Evolutionary conservation across 2,329 filamentous ascomycete genomes (phyloP).

Genomic region (Ascochyta clinopodiicola): DNA sequence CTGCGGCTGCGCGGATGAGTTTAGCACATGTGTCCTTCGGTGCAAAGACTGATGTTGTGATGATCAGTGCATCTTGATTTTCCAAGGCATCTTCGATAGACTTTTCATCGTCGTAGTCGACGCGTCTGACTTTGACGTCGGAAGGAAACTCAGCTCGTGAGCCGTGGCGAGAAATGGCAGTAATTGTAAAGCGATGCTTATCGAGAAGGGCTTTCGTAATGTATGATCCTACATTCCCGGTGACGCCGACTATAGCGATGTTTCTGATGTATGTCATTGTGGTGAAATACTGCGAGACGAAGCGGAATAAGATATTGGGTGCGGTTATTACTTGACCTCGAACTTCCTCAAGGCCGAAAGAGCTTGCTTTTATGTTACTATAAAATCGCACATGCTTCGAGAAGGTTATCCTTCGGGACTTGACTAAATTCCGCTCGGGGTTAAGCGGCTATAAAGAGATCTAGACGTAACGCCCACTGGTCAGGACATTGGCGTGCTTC

Average conservation of each 20-base stretch:
- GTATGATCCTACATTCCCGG: slow-evolving; percentile 30
- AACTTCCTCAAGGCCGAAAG: neutral
- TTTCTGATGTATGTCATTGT: slow-evolving; percentile 33
- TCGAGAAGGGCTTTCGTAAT: slow-evolving; percentile 52
- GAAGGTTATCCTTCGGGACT: neutral
- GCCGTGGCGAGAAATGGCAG: slow-evolving; percentile 57
- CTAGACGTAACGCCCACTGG: neutral
- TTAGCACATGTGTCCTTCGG: slow-evolving; percentile 39
- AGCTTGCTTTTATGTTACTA: neutral
- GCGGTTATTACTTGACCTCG: neutral
- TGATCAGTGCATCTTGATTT: slow-evolving; percentile 49
- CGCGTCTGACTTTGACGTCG: slow-evolving; percentile 48
- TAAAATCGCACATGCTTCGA: neutral
- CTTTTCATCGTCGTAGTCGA: slow-evolving; percentile 59
- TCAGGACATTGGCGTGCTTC: neutral
- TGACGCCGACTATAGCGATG: slow-evolving; percentile 50
- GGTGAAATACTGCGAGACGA: neutral
- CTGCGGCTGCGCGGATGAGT: slow-evolving; percentile 45
- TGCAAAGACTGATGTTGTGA: slow-evolving; percentile 43
- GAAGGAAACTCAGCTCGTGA: slow-evolving; percentile 52
- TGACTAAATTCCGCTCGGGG: neutral
- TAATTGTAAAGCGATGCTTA: slow-evolving; percentile 56
- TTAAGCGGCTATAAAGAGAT: neutral
- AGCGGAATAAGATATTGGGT: neutral
- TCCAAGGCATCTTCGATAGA: slow-evolving; percentile 44